Conservation (phyloP, 441 rosid species). For the Caryocar brasiliense region DNA sequence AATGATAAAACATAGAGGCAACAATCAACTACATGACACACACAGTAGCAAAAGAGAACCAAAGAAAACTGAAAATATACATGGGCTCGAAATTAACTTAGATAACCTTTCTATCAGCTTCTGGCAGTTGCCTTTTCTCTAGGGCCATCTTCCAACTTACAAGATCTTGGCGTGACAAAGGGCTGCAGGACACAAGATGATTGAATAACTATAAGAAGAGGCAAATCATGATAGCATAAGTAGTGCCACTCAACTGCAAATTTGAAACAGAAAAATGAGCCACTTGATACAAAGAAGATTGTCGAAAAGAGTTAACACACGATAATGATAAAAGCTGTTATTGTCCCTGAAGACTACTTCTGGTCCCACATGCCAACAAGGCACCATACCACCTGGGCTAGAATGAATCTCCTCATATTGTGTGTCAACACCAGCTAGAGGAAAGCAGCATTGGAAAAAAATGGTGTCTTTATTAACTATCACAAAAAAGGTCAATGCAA, state of each 20-base stretch:
- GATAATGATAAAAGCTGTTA: too few relatives aligned
- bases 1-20: too few relatives aligned
- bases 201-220: conserved; percentile 10
- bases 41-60: too few relatives aligned
- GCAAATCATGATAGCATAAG: neutral
- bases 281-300: neutral
- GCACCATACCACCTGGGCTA: neutral
- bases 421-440: neutral
- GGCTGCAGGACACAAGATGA: conserved; percentile 30
- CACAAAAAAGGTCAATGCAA: too few relatives aligned
- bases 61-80: conserved; percentile 1
- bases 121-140: conserved; percentile 74
- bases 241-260: too few relatives aligned
- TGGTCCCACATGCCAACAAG: too few relatives aligned
- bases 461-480: too few relatives aligned
- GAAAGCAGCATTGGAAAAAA: too few relatives aligned
- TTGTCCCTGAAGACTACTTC: too few relatives aligned
- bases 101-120: conserved; percentile 68
- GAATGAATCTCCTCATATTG: neutral
- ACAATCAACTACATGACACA: too few relatives aligned
- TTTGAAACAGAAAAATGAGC: neutral
- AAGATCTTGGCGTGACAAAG: conserved; percentile 89
- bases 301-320: neutral
- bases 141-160: conserved; percentile 95
- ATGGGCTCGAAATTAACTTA: neutral